A percentile compares a stretch with the other conserved stretches of the same genome.
Conservation (phyloP, 2,329 filamentous ascomycete genomes). For the Lasiodiplodia sp. region DNA sequence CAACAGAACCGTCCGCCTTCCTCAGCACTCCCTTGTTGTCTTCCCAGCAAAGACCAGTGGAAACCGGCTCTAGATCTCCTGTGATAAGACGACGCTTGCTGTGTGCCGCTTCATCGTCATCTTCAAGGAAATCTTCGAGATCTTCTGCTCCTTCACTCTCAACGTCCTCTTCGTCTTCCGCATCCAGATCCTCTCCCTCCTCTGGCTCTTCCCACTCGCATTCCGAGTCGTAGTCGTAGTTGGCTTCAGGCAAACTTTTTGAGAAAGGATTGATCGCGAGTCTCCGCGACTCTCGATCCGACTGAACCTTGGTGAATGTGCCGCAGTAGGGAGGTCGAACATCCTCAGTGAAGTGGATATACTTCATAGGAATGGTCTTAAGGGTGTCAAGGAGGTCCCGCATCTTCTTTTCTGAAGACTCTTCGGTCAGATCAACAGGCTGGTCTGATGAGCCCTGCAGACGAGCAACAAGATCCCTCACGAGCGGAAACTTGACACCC, state of each 20-base stretch:
- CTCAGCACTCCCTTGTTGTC: constrained; percentile 54
- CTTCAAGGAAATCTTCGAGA: constrained; percentile 89
- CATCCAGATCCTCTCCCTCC: constrained; percentile 71
- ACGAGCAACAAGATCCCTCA: constrained; percentile 52
- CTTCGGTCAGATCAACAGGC: constrained; percentile 53
- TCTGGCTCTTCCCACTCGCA: constrained; percentile 82
- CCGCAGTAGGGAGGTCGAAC: constrained; percentile 74
- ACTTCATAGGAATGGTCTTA: constrained; percentile 67
- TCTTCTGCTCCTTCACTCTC: constrained; percentile 84
- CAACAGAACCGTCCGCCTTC: constrained; percentile 54
- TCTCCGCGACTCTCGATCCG: constrained; percentile 52
- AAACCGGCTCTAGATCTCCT: constrained; percentile 76
- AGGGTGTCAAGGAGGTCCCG: constrained; percentile 54
- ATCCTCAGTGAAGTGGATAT: constrained; percentile 67
- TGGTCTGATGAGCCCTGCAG: constrained; percentile 52
- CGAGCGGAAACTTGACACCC: constrained; percentile 32
- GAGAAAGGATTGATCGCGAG: constrained; percentile 62
- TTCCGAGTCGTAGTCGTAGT: constrained; percentile 88
- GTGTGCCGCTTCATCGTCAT: constrained; percentile 74
- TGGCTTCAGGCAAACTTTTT: constrained; percentile 66
- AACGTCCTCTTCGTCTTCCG: constrained; percentile 71
- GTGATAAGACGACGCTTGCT: constrained; percentile 65
- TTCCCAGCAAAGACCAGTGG: constrained; percentile 86
- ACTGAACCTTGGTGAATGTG: constrained; percentile 70
- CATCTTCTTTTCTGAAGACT: constrained; percentile 35